Percentiles rank a stretch among this genome's conserved stretches.
phyloP scores from a whole-genome alignment of 805 yeast genomes.

The Zygoascus biomembranicola region DNA sequence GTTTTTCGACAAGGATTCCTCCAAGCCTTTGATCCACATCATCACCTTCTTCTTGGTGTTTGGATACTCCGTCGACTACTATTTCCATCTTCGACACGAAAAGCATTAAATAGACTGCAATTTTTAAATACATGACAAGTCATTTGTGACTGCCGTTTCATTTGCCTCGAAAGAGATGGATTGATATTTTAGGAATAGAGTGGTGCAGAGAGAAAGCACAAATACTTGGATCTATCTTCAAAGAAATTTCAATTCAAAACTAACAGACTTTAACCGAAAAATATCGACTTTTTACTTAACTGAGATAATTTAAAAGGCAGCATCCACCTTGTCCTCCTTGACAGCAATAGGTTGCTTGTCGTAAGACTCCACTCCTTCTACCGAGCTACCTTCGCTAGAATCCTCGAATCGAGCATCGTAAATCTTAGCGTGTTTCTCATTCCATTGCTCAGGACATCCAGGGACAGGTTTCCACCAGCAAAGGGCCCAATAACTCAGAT shows the following conservation, averaged over 20 bases:
- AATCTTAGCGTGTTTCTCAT: constrained; percentile 8
- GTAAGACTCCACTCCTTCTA: not conserved
- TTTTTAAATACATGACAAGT: not conserved
- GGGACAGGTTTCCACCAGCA: constrained; percentile 24
- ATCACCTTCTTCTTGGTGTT: constrained; percentile 58
- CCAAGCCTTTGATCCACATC: constrained; percentile 47
- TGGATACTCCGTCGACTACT: constrained; percentile 91
- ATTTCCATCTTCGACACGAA: constrained; percentile 55
- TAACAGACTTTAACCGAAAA: no score
- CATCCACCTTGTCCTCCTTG: not conserved
- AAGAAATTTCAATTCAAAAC: no score
- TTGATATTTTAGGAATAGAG: not conserved
- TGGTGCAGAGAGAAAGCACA: no score
- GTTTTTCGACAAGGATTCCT: constrained; percentile 24
- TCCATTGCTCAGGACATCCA: constrained; percentile 11
- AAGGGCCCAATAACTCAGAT: constrained; percentile 44
- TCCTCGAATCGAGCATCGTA: constrained; percentile 6
- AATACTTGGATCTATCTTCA: no score
- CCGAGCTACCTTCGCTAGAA: not conserved
- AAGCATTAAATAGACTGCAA: constrained; percentile 1
- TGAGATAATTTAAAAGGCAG: not conserved
- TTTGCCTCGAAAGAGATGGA: not conserved
- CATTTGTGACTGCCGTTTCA: no score
- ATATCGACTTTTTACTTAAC: not conserved
- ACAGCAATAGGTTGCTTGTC: not conserved